phyloP scores from a whole-genome alignment of 768 basidiomycete species.

The Dictyophora rubrovolvata region DNA sequence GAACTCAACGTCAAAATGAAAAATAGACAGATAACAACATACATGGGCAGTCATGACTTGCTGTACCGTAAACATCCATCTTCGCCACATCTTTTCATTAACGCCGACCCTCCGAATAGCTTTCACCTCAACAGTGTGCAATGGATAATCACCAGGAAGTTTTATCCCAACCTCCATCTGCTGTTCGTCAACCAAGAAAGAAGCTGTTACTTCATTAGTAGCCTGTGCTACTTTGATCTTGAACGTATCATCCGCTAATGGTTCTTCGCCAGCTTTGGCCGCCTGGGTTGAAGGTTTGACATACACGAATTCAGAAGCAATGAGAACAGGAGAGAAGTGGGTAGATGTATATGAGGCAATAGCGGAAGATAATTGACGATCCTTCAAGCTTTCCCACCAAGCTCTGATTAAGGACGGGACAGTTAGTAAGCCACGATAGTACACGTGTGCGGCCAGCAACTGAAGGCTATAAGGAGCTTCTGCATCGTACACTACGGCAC shows the following conservation, averaged over 20 bases:
- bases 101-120: slow-evolving; percentile 82
- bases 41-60: slow-evolving; percentile 86
- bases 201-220: slow-evolving; percentile 72
- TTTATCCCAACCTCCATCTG: slow-evolving; percentile 79
- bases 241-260: slow-evolving; percentile 63
- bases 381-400: slow-evolving; percentile 83
- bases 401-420: slow-evolving; percentile 77
- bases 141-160: slow-evolving; percentile 85
- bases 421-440: slow-evolving; percentile 74
- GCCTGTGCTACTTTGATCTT: slow-evolving; percentile 64
- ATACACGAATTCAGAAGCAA: slow-evolving; percentile 69
- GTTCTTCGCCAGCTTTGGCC: slow-evolving; percentile 40
- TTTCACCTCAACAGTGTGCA: slow-evolving; percentile 79
- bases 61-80: slow-evolving; percentile 88
- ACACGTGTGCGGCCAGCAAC: slow-evolving; percentile 77
- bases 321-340: slow-evolving; percentile 84
- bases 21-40: slow-evolving; percentile 19
- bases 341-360: slow-evolving; percentile 71
- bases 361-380: slow-evolving; percentile 72
- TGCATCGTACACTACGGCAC: slow-evolving; percentile 44
- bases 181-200: slow-evolving; percentile 88
- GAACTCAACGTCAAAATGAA: neutral
- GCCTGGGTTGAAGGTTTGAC: slow-evolving; percentile 34
- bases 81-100: slow-evolving; percentile 81
- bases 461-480: slow-evolving; percentile 41